phyloP scores from a whole-genome alignment of 2,329 filamentous ascomycete genomes.

The Pochonia chlamydosporia region DNA sequence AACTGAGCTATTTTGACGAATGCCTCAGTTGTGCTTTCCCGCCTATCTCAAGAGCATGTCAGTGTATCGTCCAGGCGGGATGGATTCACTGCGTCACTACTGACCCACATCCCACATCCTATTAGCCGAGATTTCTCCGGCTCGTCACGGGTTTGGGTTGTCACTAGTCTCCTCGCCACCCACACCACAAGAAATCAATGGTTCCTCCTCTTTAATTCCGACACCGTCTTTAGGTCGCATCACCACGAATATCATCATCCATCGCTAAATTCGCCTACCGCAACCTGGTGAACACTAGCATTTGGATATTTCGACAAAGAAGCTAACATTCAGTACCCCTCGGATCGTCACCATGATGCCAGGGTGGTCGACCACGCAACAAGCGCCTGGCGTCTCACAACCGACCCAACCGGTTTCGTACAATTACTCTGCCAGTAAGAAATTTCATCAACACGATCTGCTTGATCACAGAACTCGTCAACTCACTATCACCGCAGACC shows the following conservation, averaged over 20 bases:
- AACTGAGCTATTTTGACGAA: too few species aligned
- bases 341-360: conserved; percentile 25
- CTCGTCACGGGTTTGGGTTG: not conserved
- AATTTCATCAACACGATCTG: not conserved
- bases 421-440: conserved; percentile 34
- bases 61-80: too few species aligned
- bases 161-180: not conserved
- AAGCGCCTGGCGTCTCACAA: conserved; percentile 35
- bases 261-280: not conserved
- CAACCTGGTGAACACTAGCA: not conserved
- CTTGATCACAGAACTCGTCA: not conserved
- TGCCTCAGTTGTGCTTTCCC: too few species aligned
- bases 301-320: not conserved
- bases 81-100: too few species aligned
- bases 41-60: too few species aligned
- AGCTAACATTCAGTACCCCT: conserved; percentile 9
- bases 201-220: not conserved
- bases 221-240: not conserved
- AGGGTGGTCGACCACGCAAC: conserved; percentile 30
- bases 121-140: conserved; percentile 1
- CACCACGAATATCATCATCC: not conserved
- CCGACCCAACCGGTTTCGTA: conserved; percentile 28
- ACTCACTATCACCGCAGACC: conserved; percentile 30
- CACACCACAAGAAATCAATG: conserved; percentile 2
- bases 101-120: too few species aligned